These are phyloP conservation scores for Fusarium sp. DNA, from an alignment of 2,329 filamentous ascomycete species.

Conservation along the genomic window DNA sequence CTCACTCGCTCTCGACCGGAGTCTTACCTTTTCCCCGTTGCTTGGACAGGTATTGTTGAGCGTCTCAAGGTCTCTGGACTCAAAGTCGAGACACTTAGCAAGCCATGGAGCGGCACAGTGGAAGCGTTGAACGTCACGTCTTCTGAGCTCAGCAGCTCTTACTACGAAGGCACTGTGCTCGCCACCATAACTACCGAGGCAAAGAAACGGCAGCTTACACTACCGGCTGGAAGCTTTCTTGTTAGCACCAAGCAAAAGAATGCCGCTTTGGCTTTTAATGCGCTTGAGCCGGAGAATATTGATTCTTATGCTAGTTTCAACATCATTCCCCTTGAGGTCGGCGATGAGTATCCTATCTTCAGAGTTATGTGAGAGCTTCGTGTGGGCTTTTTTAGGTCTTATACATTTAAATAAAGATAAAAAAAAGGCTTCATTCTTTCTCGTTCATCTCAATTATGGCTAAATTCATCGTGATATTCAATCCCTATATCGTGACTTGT, in stretches of 20 bases:
- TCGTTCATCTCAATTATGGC: no score
- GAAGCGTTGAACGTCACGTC: slow-evolving; percentile 48
- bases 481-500: no score
- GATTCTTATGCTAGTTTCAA: slow-evolving; percentile 52
- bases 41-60: slow-evolving; percentile 48
- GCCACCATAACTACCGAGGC: slow-evolving; percentile 42
- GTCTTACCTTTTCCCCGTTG: slow-evolving; percentile 49
- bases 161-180: slow-evolving; percentile 48
- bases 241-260: slow-evolving; percentile 52
- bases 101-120: slow-evolving; percentile 44
- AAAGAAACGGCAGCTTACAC: slow-evolving; percentile 27
- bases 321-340: slow-evolving; percentile 46
- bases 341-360: slow-evolving; percentile 51
- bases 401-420: no score
- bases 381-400: no score
- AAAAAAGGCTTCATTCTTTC: no score
- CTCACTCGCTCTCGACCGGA: slow-evolving; percentile 50
- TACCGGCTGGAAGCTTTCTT: slow-evolving; percentile 50
- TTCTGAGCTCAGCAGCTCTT: slow-evolving; percentile 31
- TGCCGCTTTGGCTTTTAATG: slow-evolving; percentile 47
- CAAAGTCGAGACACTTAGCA: slow-evolving; percentile 41
- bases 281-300: slow-evolving; percentile 51
- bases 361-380: slow-evolving; percentile 24
- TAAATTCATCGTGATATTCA: no score
- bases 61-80: slow-evolving; percentile 46